Conservation (phyloP, 1,139 yeast species). For the Candida sojae region DNA sequence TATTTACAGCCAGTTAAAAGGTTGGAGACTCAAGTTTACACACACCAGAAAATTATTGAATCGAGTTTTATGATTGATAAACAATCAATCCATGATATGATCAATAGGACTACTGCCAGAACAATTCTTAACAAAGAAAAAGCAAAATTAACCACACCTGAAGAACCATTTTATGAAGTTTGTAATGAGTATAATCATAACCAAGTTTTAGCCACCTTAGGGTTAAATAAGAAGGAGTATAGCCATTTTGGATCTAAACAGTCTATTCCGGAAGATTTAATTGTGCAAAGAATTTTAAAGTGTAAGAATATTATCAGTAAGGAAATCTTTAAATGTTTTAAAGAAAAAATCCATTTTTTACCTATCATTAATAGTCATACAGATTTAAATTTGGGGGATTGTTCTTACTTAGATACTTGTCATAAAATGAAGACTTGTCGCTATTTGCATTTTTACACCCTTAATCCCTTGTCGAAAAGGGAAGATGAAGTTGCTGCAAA, state of each 20-base stretch:
- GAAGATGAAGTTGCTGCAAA: neutral
- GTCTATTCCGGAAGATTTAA: constrained; percentile 20
- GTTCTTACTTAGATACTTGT: constrained; percentile 92
- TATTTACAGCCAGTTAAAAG: constrained; percentile 21
- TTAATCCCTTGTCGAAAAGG: constrained; percentile 39
- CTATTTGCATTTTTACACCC: constrained; percentile 75
- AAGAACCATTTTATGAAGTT: constrained; percentile 50
- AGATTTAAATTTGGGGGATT: constrained; percentile 78
- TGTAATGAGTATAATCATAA: constrained; percentile 54
- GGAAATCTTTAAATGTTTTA: constrained; percentile 43
- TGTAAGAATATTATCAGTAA: constrained; percentile 23
- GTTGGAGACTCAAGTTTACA: neutral
- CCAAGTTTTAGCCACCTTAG: constrained; percentile 29
- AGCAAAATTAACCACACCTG: constrained; percentile 34
- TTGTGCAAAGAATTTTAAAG: constrained; percentile 21
- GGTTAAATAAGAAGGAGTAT: constrained; percentile 23
- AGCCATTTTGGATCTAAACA: constrained; percentile 15
- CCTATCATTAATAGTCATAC: constrained; percentile 59
- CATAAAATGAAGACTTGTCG: constrained; percentile 82
- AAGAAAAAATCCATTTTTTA: constrained; percentile 56
- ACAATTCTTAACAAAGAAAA: constrained; percentile 42
- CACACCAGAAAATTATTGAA: constrained; percentile 12
- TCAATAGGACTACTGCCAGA: constrained; percentile 31
- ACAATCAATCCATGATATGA: constrained; percentile 14
- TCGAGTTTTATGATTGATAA: constrained; percentile 12